Evolutionary conservation across 164 flowering plant genomes (phyloP).

Genomic region (Cinnamomum micranthum): DNA sequence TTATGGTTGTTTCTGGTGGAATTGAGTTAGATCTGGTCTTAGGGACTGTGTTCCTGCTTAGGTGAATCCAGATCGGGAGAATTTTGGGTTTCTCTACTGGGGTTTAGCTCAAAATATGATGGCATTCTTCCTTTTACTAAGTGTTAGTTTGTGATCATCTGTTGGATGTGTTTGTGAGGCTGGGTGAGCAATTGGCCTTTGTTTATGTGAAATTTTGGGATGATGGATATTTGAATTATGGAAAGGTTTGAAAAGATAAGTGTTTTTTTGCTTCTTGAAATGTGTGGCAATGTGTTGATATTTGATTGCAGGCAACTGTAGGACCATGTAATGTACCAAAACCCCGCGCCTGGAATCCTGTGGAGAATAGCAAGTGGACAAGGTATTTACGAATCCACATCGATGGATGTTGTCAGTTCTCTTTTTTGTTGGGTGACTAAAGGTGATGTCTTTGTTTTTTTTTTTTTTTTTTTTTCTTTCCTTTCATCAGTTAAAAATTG

Average conservation of each 20-base stretch:
- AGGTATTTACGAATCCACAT: constrained; percentile 40
- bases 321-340: constrained; percentile 87
- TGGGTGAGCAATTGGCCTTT: neutral
- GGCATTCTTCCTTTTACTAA: too few relatives aligned
- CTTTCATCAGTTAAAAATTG: neutral
- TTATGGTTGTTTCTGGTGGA: neutral
- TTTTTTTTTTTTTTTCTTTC: too few relatives aligned
- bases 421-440: neutral
- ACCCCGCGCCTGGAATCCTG: constrained; percentile 89
- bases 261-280: neutral
- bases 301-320: constrained; percentile 69
- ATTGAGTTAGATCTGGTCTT: neutral
- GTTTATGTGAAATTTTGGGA: neutral
- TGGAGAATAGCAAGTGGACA: constrained; percentile 92
- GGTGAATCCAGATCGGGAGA: neutral
- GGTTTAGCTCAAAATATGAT: neutral
- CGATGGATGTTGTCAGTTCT: neutral
- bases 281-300: neutral
- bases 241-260: neutral
- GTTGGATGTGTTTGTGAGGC: too few relatives aligned
- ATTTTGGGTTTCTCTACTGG: too few relatives aligned
- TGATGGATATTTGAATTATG: too few relatives aligned
- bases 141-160: too few relatives aligned
- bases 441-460: neutral
- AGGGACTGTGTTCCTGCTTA: neutral